Conservation (phyloP, 2,329 filamentous ascomycete genomes). For the Xylariaceae sp. region DNA sequence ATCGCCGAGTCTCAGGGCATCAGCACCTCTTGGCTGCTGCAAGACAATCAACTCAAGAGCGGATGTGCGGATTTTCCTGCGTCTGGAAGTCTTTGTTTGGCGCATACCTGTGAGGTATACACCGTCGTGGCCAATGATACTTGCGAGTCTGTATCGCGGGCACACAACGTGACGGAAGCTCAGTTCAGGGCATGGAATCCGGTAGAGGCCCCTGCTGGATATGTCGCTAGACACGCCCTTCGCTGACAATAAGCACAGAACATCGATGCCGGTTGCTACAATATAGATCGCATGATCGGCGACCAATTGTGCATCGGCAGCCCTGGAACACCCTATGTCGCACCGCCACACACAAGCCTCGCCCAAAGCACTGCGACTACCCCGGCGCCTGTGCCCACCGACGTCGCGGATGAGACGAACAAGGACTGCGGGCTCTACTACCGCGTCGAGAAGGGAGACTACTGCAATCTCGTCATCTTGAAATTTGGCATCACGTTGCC, state of each 20-base stretch:
- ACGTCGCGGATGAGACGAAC: constrained; percentile 24
- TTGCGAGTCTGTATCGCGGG: constrained; percentile 10
- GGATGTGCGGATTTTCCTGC: constrained; percentile 12
- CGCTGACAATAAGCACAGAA: not conserved
- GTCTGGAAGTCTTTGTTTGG: constrained; percentile 3
- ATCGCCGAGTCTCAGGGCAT: constrained; percentile 13
- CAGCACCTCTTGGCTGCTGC: constrained; percentile 14
- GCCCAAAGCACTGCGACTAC: constrained; percentile 1
- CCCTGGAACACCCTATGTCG: constrained; percentile 7
- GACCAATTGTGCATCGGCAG: constrained; percentile 21
- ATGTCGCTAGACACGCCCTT: not conserved
- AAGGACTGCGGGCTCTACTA: constrained; percentile 32
- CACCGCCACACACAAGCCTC: not conserved
- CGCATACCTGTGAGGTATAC: constrained; percentile 16
- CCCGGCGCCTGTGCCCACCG: constrained; percentile 23
- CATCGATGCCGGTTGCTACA: constrained; percentile 21
- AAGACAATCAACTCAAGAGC: constrained; percentile 12
- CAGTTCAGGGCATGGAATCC: constrained; percentile 27
- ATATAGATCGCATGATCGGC: constrained; percentile 19
- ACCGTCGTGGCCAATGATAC: not conserved
- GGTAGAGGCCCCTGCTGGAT: too few species aligned
- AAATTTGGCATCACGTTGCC: constrained; percentile 29
- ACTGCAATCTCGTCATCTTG: constrained; percentile 33
- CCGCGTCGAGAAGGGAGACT: constrained; percentile 30
- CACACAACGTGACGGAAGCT: constrained; percentile 15